phyloP scores from a whole-genome alignment of 2,329 filamentous ascomycete species.

The Fusarium sp. region DNA sequence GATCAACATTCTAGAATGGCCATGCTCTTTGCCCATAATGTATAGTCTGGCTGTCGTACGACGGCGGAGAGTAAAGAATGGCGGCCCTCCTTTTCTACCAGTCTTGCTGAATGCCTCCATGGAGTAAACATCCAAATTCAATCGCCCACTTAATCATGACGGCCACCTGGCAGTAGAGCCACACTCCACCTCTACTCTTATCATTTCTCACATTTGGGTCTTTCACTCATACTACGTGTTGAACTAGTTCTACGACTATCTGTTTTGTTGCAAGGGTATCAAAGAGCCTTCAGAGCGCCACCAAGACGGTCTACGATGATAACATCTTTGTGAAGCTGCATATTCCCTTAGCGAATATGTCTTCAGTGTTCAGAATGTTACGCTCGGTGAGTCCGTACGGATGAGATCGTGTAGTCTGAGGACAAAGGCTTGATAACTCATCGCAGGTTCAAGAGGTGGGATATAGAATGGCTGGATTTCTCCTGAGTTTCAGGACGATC shows the following conservation, averaged over 20 bases:
- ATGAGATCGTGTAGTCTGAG: background rate
- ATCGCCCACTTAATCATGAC: background rate
- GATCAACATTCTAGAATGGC: background rate
- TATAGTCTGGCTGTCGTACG: background rate
- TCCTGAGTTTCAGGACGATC: accelerated
- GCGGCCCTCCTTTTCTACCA: background rate
- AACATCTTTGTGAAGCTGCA: background rate
- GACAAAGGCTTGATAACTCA: conserved; percentile 6
- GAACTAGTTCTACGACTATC: background rate
- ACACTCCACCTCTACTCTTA: accelerated
- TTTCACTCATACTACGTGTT: accelerated
- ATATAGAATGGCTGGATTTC: background rate
- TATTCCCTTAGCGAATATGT: background rate
- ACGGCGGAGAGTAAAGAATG: background rate
- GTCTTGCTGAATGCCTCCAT: background rate
- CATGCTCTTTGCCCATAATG: background rate
- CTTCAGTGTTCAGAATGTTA: accelerated
- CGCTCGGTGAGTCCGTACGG: background rate
- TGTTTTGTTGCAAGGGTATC: too few species aligned
- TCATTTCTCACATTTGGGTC: conserved; percentile 8
- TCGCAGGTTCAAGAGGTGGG: too few species aligned
- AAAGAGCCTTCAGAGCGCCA: conserved; percentile 8
- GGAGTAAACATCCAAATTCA: background rate
- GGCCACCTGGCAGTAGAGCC: accelerated
- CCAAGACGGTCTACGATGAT: background rate